Conservation (phyloP, 805 yeast genomes). For the Sugiyamaella mastotermitis region DNA sequence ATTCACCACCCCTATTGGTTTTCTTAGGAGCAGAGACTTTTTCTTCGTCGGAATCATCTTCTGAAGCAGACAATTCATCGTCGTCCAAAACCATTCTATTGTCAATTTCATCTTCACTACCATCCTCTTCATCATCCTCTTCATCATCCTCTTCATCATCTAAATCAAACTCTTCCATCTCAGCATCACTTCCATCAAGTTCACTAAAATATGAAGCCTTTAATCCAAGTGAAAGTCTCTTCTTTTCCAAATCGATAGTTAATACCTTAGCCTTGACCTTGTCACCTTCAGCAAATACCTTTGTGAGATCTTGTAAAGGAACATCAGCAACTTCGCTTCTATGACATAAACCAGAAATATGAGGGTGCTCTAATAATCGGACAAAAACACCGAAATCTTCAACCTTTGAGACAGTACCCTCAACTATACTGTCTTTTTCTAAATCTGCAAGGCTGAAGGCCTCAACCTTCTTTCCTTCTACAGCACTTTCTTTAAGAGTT, state of each 20-base stretch:
- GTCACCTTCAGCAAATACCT: conserved; percentile 83
- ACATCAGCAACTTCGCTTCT: conserved; percentile 69
- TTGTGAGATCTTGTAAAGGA: conserved; percentile 48
- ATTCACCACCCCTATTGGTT: conserved; percentile 38
- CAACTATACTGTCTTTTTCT: conserved; percentile 60
- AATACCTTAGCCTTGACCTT: conserved; percentile 80
- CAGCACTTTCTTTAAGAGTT: conserved; percentile 75
- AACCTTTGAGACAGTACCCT: conserved; percentile 71
- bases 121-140: conserved; percentile 27
- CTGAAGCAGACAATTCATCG: conserved; percentile 28
- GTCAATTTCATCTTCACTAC: conserved; percentile 31
- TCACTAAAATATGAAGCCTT: conserved; percentile 79
- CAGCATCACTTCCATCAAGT: conserved; percentile 32
- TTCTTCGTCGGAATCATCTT: conserved; percentile 17
- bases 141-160: conserved; percentile 24
- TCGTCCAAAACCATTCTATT: conserved; percentile 30
- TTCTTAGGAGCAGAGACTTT: conserved; percentile 22
- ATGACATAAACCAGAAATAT: conserved; percentile 83
- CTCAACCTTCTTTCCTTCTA: conserved; percentile 51
- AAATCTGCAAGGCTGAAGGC: conserved; percentile 46
- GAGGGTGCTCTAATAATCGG: conserved; percentile 64
- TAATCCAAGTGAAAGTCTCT: conserved; percentile 83
- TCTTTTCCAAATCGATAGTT: conserved; percentile 54
- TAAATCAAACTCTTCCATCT: conserved; percentile 21
- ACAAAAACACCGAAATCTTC: conserved; percentile 92